Base-by-base conservation (phyloP, 495 filamentous ascomycete species). In the Podospora pseudocomata region DNA sequence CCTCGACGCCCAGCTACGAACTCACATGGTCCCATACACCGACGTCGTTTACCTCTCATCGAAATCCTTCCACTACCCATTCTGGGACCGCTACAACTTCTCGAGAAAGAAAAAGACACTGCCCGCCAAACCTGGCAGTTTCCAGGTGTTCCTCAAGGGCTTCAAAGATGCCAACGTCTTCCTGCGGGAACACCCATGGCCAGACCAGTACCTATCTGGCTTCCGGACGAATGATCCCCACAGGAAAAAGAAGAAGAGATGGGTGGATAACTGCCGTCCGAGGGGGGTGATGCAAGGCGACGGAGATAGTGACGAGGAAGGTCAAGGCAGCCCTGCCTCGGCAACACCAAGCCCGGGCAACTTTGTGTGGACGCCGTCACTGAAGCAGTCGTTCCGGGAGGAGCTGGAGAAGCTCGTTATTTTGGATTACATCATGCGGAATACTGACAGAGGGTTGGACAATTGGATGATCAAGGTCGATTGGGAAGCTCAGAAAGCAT, bases 381-480 rank as follows among this genome's bases (percentile, higher is more conserved):
- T 98, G 23, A 95, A 97, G 74, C 92, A 97, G 78, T 88, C 91
- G 0, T 98, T 99, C 79, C 83, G 95, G 9, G 96, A 97, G 74
- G 91, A 97, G 79, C 83, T 99, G 49, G 95, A 99, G 79, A 99
- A 98, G 79, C 83, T 99, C 13, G 95, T 99, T 15, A 96, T 99
- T 72, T 76, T 99, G 73, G 95, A 99, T 79, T 99, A 99, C 72
- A 96, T 99, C 63, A 99, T 99, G 95, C 88, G 95, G 26, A 99
- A 99, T 75, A 99, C 95, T 3, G 95, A 99, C 76, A 86, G 95
- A 79, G 95, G 95, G 13, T 81, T 97, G 68, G 95, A 99, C 77
- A 99, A 99, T 68, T 99, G 95, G 95, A 99, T 99, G 95, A 92
- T 99, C 72, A 94, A 91, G 74, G 91, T 99, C 27, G 93, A 98